Evolutionary conservation across 768 basidiomycete species (phyloP).

Genomic region (Strobilomyces confusus): DNA sequence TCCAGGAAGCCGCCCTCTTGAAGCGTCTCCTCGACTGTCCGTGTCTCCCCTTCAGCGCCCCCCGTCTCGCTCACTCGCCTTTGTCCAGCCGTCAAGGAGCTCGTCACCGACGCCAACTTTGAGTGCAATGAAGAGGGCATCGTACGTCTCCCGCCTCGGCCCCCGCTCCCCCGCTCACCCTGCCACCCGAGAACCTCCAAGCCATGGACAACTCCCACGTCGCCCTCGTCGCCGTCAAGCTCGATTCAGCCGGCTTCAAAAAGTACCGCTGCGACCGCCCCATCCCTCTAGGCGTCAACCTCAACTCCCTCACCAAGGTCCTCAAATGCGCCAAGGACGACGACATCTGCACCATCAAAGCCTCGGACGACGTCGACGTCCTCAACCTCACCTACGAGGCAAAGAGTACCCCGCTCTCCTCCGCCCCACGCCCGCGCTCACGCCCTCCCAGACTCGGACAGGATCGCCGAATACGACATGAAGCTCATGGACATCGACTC

Average conservation of each 20-base stretch:
- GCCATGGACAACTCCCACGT: slow-evolving; percentile 99
- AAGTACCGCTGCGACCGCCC: slow-evolving; percentile 92
- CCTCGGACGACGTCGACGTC: slow-evolving; percentile 84
- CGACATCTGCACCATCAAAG: slow-evolving; percentile 87
- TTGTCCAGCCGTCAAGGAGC: slow-evolving; percentile 86
- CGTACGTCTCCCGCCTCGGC: slow-evolving; percentile 36
- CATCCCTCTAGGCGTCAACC: slow-evolving; percentile 86
- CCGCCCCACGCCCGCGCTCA: neutral
- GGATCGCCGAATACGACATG: slow-evolving; percentile 97
- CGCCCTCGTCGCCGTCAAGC: slow-evolving; percentile 87
- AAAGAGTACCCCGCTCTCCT: slow-evolving; percentile 54
- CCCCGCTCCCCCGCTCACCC: neutral
- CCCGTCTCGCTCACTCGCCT: neutral
- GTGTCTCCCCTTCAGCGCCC: slow-evolving; percentile 20
- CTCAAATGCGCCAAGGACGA: slow-evolving; percentile 97
- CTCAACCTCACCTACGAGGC: slow-evolving; percentile 89
- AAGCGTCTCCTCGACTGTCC: slow-evolving; percentile 92
- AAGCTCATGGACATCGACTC: slow-evolving; percentile 99
- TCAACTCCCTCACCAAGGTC: slow-evolving; percentile 88
- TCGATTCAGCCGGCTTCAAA: slow-evolving; percentile 76
- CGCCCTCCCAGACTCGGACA: slow-evolving; percentile 64
- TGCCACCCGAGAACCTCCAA: slow-evolving; percentile 61
- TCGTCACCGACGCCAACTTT: slow-evolving; percentile 96
- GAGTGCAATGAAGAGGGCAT: slow-evolving; percentile 96
- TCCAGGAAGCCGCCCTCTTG: slow-evolving; percentile 80